Conservation (phyloP, 139 green algal genomes). For the Haematococcus lacustris region DNA sequence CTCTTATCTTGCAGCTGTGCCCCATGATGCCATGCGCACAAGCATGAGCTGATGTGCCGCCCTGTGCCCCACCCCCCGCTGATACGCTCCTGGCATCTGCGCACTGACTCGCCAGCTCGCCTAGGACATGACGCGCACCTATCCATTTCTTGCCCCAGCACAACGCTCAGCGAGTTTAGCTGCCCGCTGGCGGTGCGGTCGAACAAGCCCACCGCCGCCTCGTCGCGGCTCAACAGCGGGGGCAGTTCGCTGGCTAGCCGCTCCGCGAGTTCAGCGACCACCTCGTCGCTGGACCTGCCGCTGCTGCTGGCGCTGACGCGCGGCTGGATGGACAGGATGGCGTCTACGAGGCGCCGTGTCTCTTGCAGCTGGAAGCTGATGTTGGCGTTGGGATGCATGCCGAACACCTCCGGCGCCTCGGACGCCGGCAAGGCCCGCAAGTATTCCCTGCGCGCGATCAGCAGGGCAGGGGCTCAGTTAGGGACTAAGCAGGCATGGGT, state of each 20-base stretch:
- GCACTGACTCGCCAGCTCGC: too few species aligned
- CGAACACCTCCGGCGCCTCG: constrained; percentile 78
- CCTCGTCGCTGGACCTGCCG: constrained; percentile 44
- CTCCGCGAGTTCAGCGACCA: constrained; percentile 48
- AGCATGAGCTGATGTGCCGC: too few species aligned
- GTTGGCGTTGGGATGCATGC: constrained; percentile 83
- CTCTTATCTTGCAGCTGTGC: too few species aligned
- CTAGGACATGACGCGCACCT: too few species aligned
- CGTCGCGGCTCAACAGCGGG: constrained; percentile 31
- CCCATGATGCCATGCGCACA: too few species aligned
- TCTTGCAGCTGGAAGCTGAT: constrained; percentile 75
- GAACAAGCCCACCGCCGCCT: constrained; percentile 46
- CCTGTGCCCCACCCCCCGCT: too few species aligned
- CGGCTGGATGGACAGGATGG: constrained; percentile 70
- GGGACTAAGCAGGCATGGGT: too few species aligned
- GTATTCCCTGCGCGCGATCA: too few species aligned
- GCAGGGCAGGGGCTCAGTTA: too few species aligned
- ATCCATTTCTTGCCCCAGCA: constrained; percentile 54
- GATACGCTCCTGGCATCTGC: too few species aligned
- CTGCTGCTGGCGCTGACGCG: constrained; percentile 17
- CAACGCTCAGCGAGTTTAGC: constrained; percentile 66
- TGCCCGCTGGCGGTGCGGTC: constrained; percentile 45
- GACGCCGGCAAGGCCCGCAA: constrained; percentile 46
- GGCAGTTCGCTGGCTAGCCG: constrained; percentile 43
- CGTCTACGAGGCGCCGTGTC: constrained; percentile 54